A percentile compares a stretch with the other conserved stretches of the same genome.
These are phyloP conservation scores for Pleurotus eryngii DNA, from an alignment of 768 basidiomycete species.

Conservation along the genomic window DNA sequence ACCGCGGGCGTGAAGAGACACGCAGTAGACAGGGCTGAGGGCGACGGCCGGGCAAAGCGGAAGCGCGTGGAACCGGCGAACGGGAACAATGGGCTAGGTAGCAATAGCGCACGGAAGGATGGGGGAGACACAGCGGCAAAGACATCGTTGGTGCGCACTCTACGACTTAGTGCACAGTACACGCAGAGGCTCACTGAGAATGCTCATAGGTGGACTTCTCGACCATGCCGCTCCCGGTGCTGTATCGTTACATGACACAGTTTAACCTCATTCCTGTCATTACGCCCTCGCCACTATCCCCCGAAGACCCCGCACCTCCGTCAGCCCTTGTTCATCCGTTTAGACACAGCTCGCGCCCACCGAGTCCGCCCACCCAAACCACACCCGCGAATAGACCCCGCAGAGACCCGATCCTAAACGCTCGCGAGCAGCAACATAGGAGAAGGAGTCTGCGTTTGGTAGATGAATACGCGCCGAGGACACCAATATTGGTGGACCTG, in stretches of 20 bases:
- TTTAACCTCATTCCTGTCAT: constrained; percentile 71
- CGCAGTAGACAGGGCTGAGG: constrained; percentile 64
- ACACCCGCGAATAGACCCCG: constrained; percentile 73
- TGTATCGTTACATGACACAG: constrained; percentile 72
- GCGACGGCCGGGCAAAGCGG: constrained; percentile 72
- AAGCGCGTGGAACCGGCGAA: constrained; percentile 56
- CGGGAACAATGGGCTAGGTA: constrained; percentile 13
- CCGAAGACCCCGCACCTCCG: constrained; percentile 70
- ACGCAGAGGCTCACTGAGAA: no score
- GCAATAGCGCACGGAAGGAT: not conserved
- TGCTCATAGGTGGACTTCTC: constrained; percentile 66
- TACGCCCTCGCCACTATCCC: constrained; percentile 64
- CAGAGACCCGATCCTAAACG: constrained; percentile 40
- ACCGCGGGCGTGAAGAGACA: constrained; percentile 56
- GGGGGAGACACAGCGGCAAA: constrained; percentile 34
- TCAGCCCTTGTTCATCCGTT: constrained; percentile 50
- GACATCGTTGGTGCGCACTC: constrained; percentile 38
- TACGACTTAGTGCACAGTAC: not conserved
- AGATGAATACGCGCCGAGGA: constrained; percentile 56
- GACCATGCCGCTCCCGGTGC: constrained; percentile 57
- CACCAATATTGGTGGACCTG: constrained; percentile 68
- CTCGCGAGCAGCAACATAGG: constrained; percentile 49
- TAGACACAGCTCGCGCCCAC: constrained; percentile 42
- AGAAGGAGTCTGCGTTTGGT: constrained; percentile 70
- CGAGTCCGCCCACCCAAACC: constrained; percentile 43